Conservation (phyloP, 306 rosid genomes). For the Prunus kanzakura region DNA sequence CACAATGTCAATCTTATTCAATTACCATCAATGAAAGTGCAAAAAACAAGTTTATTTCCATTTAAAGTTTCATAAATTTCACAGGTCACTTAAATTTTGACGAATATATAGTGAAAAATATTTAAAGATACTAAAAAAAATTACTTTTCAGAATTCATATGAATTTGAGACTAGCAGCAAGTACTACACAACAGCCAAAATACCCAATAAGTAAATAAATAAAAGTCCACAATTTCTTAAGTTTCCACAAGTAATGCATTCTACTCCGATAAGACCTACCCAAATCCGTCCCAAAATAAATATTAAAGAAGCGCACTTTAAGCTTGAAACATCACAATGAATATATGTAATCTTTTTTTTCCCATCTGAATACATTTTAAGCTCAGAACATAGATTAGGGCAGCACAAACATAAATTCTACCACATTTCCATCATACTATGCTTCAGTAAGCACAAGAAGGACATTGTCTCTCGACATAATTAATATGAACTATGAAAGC, state of each 20-base stretch:
- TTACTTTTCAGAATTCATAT: neutral
- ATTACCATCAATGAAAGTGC: neutral
- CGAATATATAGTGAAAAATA: neutral
- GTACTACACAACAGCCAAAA: neutral
- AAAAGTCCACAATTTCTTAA: neutral
- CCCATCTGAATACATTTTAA: neutral
- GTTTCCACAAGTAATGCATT: neutral
- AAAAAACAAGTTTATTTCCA: neutral
- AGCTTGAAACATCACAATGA: neutral
- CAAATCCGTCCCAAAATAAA: neutral
- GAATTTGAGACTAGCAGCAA: neutral
- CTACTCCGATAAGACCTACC: neutral
- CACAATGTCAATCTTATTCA: neutral
- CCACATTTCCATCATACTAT: constrained; percentile 10
- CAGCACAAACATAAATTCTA: neutral
- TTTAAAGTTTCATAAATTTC: neutral
- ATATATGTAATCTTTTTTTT: neutral
- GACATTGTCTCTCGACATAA: neutral
- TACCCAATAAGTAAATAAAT: neutral
- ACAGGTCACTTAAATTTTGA: neutral
- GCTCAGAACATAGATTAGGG: neutral
- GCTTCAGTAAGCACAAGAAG: neutral
- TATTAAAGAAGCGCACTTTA: neutral
- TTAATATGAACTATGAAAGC: neutral
- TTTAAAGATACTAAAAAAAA: neutral